Base-by-base conservation (phyloP, 2,329 filamentous ascomycete genomes). In the Phyllosticta citrichinensis region DNA sequence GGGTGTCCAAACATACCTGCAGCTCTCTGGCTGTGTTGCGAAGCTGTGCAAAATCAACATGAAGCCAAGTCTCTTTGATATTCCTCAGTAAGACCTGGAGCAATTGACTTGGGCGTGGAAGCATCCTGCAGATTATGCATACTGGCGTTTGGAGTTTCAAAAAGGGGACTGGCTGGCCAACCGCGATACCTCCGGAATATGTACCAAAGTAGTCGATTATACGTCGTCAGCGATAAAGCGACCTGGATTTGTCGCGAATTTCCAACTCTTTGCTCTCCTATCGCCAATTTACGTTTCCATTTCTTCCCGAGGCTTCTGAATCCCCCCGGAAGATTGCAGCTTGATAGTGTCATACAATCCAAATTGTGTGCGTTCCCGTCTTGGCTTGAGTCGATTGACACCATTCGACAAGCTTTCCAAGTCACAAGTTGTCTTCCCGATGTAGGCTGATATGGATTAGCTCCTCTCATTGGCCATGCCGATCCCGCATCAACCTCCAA, bases 1-100 rank as follows among this genome's bases (percentile, higher is more conserved):
- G 72, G 94, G 94, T 30, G 90, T 99, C 24, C 93, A 97, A 76
- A 97, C 93, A 8, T 82, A 97, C 64, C 81, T 99, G 62, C 94
- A 99, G 75, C 81, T 99, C 54, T 95, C 91, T 70, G 94, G 93
- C 11, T 97, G 93, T 71, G 82, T 99, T 22, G 91, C 90, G 17
- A 87, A 93, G 68, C 80, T 99, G 61, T 94, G 91, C 77, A 96
- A 88, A 79, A 87, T 97, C 73, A 97, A 97, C 74, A 97, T 99
- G 93, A 89, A 96, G 70, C 88, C 91, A 2, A 87, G 88, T 72
- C 82, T 88, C 63, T 97, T 97, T 71, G 79, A 77, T 50, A 73
- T 79, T 5, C 74, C 75, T 17, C 56, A 53, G 25, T 51, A 22
- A 52, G 24, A 19, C 22, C 24, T 27, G 33, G 33, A 22, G 22